phyloP scores from a whole-genome alignment of 2,329 filamentous ascomycete species.

The Lithohypha guttulata region DNA sequence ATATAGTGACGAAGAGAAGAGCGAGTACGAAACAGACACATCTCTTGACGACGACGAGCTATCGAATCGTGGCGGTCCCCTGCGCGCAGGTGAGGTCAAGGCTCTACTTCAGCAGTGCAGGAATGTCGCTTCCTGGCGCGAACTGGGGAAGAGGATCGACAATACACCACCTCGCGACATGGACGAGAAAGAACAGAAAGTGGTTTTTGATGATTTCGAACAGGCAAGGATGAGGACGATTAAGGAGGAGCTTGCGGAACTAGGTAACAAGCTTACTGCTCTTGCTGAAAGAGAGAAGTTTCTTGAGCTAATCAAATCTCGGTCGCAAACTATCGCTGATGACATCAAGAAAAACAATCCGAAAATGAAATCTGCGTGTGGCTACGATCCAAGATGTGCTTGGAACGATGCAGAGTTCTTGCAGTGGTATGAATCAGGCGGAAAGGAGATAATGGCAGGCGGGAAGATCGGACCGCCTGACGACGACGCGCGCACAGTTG shows the following conservation, averaged over 20 bases:
- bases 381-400: slow-evolving; percentile 36
- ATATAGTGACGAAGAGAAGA: slow-evolving; percentile 23
- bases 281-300: slow-evolving; percentile 34
- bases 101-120: slow-evolving; percentile 18
- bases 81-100: slow-evolving; percentile 20
- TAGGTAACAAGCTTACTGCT: slow-evolving; percentile 30
- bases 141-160: slow-evolving; percentile 20
- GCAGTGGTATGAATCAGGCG: slow-evolving; percentile 32
- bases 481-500: slow-evolving; percentile 19
- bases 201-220: slow-evolving; percentile 25
- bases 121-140: slow-evolving; percentile 15
- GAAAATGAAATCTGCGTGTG: slow-evolving; percentile 39
- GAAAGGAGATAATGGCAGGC: slow-evolving; percentile 25
- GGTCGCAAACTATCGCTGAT: slow-evolving; percentile 33
- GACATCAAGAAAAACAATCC: slow-evolving; percentile 35
- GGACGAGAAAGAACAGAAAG: slow-evolving; percentile 17
- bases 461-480: slow-evolving; percentile 26
- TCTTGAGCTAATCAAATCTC: slow-evolving; percentile 31
- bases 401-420: slow-evolving; percentile 41
- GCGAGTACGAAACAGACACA: slow-evolving; percentile 23
- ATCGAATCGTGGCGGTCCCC: slow-evolving; percentile 16
- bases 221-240: slow-evolving; percentile 30
- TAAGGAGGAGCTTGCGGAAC: slow-evolving; percentile 25
- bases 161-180: slow-evolving; percentile 21
- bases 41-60: slow-evolving; percentile 24